A percentile compares a stretch with the other conserved stretches of the same genome.
Conservation (phyloP, 345 rosid genomes). For the Rhizophora mangle region DNA sequence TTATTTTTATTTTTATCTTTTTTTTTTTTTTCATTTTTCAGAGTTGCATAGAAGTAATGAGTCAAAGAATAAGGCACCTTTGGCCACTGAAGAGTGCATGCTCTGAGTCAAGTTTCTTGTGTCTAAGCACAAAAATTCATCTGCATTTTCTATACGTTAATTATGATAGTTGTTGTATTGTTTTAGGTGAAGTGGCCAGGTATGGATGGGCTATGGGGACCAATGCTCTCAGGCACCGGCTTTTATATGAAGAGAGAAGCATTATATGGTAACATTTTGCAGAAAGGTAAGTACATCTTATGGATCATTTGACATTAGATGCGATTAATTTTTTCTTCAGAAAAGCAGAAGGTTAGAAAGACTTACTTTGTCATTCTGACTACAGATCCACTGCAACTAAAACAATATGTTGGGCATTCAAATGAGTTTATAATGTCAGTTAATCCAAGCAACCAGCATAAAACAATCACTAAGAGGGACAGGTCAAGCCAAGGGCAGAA, state of each 20-base stretch:
- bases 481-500: not conserved
- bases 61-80: too few relatives aligned
- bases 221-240: slow-evolving; percentile 36
- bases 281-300: not conserved
- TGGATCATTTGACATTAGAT: not conserved
- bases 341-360: too few relatives aligned
- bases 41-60: too few relatives aligned
- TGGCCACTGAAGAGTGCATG: too few relatives aligned
- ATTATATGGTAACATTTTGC: slow-evolving; percentile 14
- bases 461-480: not conserved
- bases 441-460: not conserved
- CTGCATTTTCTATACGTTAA: too few relatives aligned
- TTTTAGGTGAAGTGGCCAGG: slow-evolving; percentile 16
- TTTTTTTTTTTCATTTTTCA: too few relatives aligned
- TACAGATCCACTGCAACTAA: slow-evolving; percentile 14
- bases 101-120: too few relatives aligned
- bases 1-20: not conserved
- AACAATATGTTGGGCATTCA: slow-evolving; percentile 15
- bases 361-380: not conserved
- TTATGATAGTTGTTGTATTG: not conserved
- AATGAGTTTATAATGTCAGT: slow-evolving; percentile 14
- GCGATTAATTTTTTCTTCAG: too few relatives aligned
- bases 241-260: slow-evolving; percentile 45
- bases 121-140: too few relatives aligned
- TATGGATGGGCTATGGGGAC: slow-evolving; percentile 35